Evolutionary conservation across 1,139 yeast genomes (phyloP), one percentile per base, ranked within the genome.

Genomic region (Kazachstania sp.): DNA sequence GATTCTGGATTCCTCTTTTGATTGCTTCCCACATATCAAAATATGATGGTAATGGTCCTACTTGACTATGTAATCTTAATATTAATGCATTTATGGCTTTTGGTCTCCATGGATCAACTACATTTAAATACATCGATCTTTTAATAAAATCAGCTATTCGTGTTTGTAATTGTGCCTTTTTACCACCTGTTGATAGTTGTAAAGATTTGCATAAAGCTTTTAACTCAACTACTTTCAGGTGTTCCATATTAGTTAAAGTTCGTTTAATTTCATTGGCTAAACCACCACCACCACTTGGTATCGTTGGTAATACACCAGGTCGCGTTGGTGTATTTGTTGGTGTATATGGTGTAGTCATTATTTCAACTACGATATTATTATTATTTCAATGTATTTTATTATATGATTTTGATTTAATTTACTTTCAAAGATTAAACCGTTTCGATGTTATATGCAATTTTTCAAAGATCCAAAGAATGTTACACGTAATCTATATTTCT

Each of bases 131-230:
- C 36, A 67, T 47, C 6, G 67, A 57, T 38, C 56, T 67, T 31
- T 65, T 65, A 35, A 77, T 53, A 54, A 65, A 72, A 13, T 65
- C 65, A 43, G 64, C 61, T 13, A 80, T 59, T 41, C 83, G 65
- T 26, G 72, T 75, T 44, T 71, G 70, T 15, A 80, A 57, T 32
- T 77, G 81, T 12, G 70, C 70, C 58, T 79, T 80, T 39, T 74
- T 65, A 1, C 86, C 86, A 4, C 71, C 55, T 5, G 70, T 57
- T 1, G 74, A 64, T 16, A 78, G 60, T 1, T 73, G 74, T 28
- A 78, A 56, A 2, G 77, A 57, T 43, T 75, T 65, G 37, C 78
- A 73, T 1, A 78, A 56, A 34, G 63, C 70, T 59, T 77, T 80
- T 52, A 73, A 66, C 48, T 65, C 70, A 0, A 62, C 45, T 2